Evolutionary conservation across 2,329 filamentous ascomycete species (phyloP).

Genomic region (Lasiodiplodia sp.): DNA sequence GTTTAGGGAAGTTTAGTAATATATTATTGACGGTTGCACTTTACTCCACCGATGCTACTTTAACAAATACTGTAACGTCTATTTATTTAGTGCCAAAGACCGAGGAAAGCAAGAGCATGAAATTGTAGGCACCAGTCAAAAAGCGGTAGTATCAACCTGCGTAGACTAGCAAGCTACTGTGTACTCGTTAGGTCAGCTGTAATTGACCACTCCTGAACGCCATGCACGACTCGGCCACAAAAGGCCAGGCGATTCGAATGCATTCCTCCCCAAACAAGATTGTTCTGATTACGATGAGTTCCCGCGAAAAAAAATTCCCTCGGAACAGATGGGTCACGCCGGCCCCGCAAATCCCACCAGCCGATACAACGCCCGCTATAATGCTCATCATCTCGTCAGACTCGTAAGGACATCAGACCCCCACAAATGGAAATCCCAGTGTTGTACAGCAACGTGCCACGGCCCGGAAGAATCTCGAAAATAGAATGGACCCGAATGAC

Average conservation of each 20-base stretch:
- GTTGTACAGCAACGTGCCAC: neutral
- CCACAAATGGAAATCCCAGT: slow-evolving; percentile 15
- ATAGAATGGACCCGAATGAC: neutral
- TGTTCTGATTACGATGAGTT: neutral
- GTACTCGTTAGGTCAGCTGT: too few relatives aligned
- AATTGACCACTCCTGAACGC: too few relatives aligned
- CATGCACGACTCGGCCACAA: too few relatives aligned
- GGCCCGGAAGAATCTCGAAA: neutral
- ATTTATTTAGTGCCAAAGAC: too few relatives aligned
- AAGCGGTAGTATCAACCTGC: too few relatives aligned
- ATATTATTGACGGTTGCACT: too few relatives aligned
- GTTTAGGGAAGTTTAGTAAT: too few relatives aligned
- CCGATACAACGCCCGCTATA: neutral
- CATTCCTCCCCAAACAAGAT: neutral
- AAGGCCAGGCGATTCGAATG: neutral
- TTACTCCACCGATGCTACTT: too few relatives aligned
- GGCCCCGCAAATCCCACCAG: neutral
- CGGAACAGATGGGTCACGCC: neutral
- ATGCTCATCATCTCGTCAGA: slow-evolving; percentile 24
- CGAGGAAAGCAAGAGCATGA: too few relatives aligned
- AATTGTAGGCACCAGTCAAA: too few relatives aligned
- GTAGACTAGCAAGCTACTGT: too few relatives aligned
- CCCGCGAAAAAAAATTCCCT: neutral
- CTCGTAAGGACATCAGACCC: slow-evolving; percentile 23
- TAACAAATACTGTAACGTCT: too few relatives aligned